phyloP scores from a whole-genome alignment of 805 yeast genomes.

The Limtongia smithiae region DNA sequence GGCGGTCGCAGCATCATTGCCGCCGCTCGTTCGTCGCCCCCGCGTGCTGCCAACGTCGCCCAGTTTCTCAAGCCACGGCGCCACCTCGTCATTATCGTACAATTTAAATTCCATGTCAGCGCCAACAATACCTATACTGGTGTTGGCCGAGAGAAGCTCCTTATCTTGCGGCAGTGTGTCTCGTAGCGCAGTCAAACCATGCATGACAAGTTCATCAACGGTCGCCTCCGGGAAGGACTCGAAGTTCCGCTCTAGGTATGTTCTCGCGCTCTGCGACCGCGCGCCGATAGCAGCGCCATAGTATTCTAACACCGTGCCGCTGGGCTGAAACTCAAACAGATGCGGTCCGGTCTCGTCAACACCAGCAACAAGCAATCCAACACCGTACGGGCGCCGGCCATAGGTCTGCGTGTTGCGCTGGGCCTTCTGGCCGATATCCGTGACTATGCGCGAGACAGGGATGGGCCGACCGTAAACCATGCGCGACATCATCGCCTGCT shows the following conservation, averaged over 20 bases:
- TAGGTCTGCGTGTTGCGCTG: slow-evolving; percentile 94
- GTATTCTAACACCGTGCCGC: slow-evolving; percentile 89
- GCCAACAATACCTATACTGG: slow-evolving; percentile 93
- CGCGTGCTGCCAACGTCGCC: slow-evolving; percentile 37
- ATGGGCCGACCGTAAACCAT: slow-evolving; percentile 83
- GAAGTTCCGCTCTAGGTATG: slow-evolving; percentile 84
- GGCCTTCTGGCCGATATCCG: slow-evolving; percentile 90
- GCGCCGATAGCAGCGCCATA: slow-evolving; percentile 97
- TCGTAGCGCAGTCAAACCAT: slow-evolving; percentile 85
- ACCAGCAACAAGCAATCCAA: slow-evolving; percentile 86
- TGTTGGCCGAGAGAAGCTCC: slow-evolving; percentile 76
- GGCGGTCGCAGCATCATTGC: slow-evolving; percentile 5
- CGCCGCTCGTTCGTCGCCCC: slow-evolving; percentile 18
- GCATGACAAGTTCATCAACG: slow-evolving; percentile 72
- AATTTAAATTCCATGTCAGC: slow-evolving; percentile 66
- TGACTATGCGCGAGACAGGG: slow-evolving; percentile 76
- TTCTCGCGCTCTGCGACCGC: slow-evolving; percentile 96
- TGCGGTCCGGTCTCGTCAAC: slow-evolving; percentile 93
- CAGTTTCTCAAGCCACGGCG: slow-evolving; percentile 73
- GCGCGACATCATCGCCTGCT: slow-evolving; percentile 83
- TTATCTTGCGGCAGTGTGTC: slow-evolving; percentile 94
- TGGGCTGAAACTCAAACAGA: slow-evolving; percentile 89
- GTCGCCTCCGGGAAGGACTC: slow-evolving; percentile 60
- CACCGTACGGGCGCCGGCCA: slow-evolving; percentile 98
- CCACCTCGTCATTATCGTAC: slow-evolving; percentile 83